A percentile compares a stretch with the other conserved stretches of the same genome.
phyloP scores from a whole-genome alignment of 192 early-diverging fungal species.

The Entomortierella chlamydospora region DNA sequence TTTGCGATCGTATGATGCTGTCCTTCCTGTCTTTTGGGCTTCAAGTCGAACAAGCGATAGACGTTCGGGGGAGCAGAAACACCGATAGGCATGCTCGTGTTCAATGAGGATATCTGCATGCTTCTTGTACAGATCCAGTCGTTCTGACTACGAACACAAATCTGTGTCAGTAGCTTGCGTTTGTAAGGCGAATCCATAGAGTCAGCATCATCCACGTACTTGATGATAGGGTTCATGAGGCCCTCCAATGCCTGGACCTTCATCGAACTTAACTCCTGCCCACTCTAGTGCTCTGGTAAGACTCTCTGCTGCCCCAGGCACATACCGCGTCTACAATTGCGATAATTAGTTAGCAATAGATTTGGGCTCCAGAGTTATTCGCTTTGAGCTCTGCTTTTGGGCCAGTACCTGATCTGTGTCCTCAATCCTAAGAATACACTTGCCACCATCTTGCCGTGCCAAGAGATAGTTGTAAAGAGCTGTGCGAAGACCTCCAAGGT shows the following conservation, averaged over 20 bases:
- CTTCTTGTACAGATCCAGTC: constrained; percentile 75
- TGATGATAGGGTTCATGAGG: constrained; percentile 76
- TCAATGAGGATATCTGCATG: constrained; percentile 76
- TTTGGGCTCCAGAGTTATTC: too few species aligned
- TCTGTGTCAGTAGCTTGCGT: not conserved
- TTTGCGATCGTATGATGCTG: constrained; percentile 82
- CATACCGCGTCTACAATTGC: constrained; percentile 67
- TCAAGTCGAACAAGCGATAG: constrained; percentile 67
- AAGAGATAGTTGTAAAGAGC: constrained; percentile 93
- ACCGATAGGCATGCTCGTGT: constrained; percentile 84
- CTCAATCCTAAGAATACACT: constrained; percentile 91
- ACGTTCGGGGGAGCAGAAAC: constrained; percentile 85
- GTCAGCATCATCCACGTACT: constrained; percentile 28
- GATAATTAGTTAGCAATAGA: not conserved
- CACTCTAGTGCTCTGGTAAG: constrained; percentile 75
- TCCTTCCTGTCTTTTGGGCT: constrained; percentile 64
- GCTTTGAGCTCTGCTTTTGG: not conserved
- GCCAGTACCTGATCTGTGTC: constrained; percentile 84
- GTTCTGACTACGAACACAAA: constrained; percentile 72
- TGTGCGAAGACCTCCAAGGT: constrained; percentile 93
- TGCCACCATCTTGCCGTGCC: constrained; percentile 76
- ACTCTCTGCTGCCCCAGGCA: constrained; percentile 77
- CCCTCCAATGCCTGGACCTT: constrained; percentile 73
- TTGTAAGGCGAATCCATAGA: not conserved
- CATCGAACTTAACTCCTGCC: constrained; percentile 83